Evolutionary conservation across 139 green algal species (phyloP), one percentile per base, ranked within the genome.

Genomic region (Pleodorina starrii): DNA sequence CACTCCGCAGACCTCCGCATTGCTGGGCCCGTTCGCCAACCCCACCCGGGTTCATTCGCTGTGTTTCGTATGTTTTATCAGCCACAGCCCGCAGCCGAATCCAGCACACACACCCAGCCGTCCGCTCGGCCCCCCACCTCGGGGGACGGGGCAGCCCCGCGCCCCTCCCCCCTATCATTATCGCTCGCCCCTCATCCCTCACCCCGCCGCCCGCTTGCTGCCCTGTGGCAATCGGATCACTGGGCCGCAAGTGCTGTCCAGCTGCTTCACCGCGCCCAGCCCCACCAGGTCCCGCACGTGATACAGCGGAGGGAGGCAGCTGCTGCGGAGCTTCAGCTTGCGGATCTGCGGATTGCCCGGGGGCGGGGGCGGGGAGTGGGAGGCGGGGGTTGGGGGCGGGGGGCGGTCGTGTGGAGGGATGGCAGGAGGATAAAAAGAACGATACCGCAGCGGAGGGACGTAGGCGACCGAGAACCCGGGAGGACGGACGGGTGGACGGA

Each of bases 241-340:
- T 38, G 79, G 57, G 10, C 79, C 79, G 27, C 12, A 42, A 0
- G 79, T 57, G 36, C 25, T 74, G 3, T 77, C 27, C 27, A 87
- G 44, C 35, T 59, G 38, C 42, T 35, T 46, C 0, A 42, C 60
- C 29, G 60, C n/a, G n/a, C 80, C 80, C 2, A 59, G 80, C 1
- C 80, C 80, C 60, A 66, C 60, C 59, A 87, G 42, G 57, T 87
- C 80, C 29, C 14, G 42, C 0, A 87, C 42, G 42, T 78, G 80
- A 29, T 50, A 87, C 27, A 27, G 6, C 4, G 80, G 42, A 38
- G 80, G 80, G 42, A 87, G 60, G n/a, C 29, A 77, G 35, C 51
- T 66, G 42, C 36, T 32, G 60, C 63, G 80, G 29, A 87, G 60
- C 80, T 63, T 77, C 7, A 77, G n/a, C 43, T 87, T 60, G 43